Percentiles rank a stretch among this genome's conserved stretches.
These are phyloP conservation scores for Zarea fungicola DNA, from an alignment of 2,329 filamentous ascomycete genomes.

Conservation along the genomic window DNA sequence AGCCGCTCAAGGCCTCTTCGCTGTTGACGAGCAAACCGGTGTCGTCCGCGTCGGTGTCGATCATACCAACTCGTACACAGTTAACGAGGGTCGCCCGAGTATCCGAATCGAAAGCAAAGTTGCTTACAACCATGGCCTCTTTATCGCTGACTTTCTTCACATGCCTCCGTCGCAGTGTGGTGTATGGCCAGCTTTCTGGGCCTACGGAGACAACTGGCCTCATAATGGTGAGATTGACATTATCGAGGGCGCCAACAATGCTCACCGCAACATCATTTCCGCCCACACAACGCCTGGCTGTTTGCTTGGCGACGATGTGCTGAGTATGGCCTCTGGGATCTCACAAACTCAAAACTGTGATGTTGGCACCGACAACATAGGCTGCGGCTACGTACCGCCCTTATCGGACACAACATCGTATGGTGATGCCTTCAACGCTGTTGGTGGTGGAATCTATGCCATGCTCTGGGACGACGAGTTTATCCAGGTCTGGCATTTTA, in stretches of 20 bases:
- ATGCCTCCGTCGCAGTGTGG: conserved; percentile 69
- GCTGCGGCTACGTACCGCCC: conserved; percentile 40
- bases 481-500: conserved; percentile 75
- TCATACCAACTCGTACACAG: conserved; percentile 30
- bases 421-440: conserved; percentile 62
- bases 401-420: conserved; percentile 42
- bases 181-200: conserved; percentile 66
- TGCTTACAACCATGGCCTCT: conserved; percentile 59
- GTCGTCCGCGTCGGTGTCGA: conserved; percentile 45
- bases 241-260: conserved; percentile 63
- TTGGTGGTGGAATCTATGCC: conserved; percentile 63
- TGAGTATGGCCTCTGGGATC: conserved; percentile 7
- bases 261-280: conserved; percentile 55
- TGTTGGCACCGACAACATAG: conserved; percentile 33
- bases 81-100: conserved; percentile 46
- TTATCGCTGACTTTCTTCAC: conserved; percentile 67
- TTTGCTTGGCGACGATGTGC: conserved; percentile 16
- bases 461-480: conserved; percentile 63
- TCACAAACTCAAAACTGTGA: conserved; percentile 29
- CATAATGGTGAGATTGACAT: conserved; percentile 62
- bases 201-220: conserved; percentile 56
- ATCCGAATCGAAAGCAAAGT: conserved; percentile 63
- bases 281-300: conserved; percentile 49
- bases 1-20: conserved; percentile 34
- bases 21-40: conserved; percentile 34